Base-by-base conservation (phyloP, 192 early-diverging fungal genomes). In the Dissophora globulifera region DNA sequence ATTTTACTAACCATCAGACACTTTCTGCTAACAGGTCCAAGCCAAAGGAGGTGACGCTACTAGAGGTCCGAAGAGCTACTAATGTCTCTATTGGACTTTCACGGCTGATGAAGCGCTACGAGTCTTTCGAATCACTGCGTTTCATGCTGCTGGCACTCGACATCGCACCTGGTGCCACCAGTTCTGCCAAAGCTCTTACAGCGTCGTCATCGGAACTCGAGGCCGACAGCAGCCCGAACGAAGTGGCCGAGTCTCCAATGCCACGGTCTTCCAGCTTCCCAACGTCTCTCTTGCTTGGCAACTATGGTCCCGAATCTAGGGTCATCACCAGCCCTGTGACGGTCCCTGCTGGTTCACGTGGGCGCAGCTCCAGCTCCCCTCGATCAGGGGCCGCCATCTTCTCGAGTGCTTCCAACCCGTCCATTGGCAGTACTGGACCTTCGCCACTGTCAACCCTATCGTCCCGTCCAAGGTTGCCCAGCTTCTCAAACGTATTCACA, bases 81-180 rank as follows among this genome's bases (percentile, higher is more conserved):
- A 76, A 76, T 33, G 64, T 76, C 13, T 76, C 72, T 9, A 67
- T 76, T 26, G 72, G 72, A n/a, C 38, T 76, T 4, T 76, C 72
- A 1, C 48, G 72, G 4, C 47, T 76, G 9, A 67, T 67, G 63
- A 76, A 76, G 40, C 52, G 64, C 17, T 76, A 67, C 23, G 64
- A 76, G 17, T 76, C 72, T 1, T 76, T 67, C n/a, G 72, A 76
- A 8, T 13, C 49, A 1, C 51, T 76, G 0, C 62, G 72, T 0
- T 60, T 58, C 22, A 41, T 76, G 64, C 41, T 76, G 2, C 19
- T 76, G 38, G 25, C 62, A 1, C 58, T 76, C 19, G 64, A 76
- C 48, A 54, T 60, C 9, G 46, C 23, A 2, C 19, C 65, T 23
- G 41, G 46, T 32, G 19, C 6, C 29, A 47, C 54, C n/a, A n/a